A percentile compares a stretch with the other conserved stretches of the same genome.
Evolutionary conservation across 495 filamentous ascomycete species (phyloP).

Genomic region (Filosporella fistucella): DNA sequence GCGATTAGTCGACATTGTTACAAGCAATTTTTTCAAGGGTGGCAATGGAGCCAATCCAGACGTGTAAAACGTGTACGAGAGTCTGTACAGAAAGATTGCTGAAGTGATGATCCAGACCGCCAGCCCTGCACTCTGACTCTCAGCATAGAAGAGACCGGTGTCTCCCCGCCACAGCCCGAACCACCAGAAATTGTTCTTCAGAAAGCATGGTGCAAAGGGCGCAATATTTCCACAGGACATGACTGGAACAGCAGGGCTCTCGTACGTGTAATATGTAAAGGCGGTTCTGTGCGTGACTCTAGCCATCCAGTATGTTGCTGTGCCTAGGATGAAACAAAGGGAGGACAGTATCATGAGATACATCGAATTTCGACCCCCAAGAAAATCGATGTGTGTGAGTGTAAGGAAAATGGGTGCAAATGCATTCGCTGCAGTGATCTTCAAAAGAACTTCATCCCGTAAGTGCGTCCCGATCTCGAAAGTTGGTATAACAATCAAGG

Average conservation of each 20-base stretch:
- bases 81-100: background rate
- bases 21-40: no score
- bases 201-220: constrained; percentile 10
- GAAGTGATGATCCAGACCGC: constrained; percentile 6
- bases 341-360: constrained; percentile 1
- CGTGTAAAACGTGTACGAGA: background rate
- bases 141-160: background rate
- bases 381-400: constrained; percentile 5
- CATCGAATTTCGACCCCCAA: background rate
- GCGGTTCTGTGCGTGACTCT: background rate
- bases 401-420: constrained; percentile 10
- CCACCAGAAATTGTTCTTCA: constrained; percentile 3
- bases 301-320: background rate
- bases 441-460: constrained; percentile 1
- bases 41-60: no score
- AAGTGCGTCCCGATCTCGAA: background rate
- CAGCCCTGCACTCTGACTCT: background rate
- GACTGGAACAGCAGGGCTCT: background rate
- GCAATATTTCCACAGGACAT: constrained; percentile 4
- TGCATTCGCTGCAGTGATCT: constrained; percentile 6
- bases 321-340: constrained; percentile 1
- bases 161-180: constrained; percentile 1
- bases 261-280: background rate
- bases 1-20: no score
- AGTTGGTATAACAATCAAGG: constrained; percentile 5